phyloP scores from a whole-genome alignment of 768 basidiomycete genomes.

The Udeniomyces megalosporus region DNA sequence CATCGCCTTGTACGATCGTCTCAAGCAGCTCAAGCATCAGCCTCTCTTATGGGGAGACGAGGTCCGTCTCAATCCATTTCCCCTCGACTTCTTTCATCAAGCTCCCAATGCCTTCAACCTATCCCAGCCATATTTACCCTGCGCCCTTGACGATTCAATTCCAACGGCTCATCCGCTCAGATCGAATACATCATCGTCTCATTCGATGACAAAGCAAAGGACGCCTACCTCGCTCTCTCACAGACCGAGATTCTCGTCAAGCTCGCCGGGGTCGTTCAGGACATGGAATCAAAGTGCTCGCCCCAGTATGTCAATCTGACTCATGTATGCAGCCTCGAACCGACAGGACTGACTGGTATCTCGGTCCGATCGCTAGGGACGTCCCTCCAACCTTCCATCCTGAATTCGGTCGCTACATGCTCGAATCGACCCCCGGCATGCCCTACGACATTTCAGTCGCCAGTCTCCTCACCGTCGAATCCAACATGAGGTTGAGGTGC shows the following conservation, averaged over 20 bases:
- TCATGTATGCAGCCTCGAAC: too few species aligned
- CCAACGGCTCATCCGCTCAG: too few species aligned
- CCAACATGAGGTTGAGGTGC: conserved; percentile 85
- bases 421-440: conserved; percentile 90
- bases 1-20: conserved; percentile 74
- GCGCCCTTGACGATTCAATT: too few species aligned
- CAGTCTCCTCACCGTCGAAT: conserved; percentile 76
- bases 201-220: conserved; percentile 60
- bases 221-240: conserved; percentile 76
- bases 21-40: conserved; percentile 81
- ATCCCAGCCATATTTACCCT: too few species aligned
- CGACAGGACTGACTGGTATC: too few species aligned
- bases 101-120: background rate
- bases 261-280: conserved; percentile 49
- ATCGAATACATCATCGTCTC: conserved; percentile 91
- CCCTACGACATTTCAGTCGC: conserved; percentile 79
- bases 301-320: background rate
- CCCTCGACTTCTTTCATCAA: background rate
- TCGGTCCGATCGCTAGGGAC: background rate
- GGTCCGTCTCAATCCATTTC: conserved; percentile 30
- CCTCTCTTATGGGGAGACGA: conserved; percentile 97
- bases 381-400: conserved; percentile 71
- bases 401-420: conserved; percentile 96
- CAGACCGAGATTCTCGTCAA: conserved; percentile 85
- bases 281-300: conserved; percentile 33